phyloP scores from a whole-genome alignment of 2,329 filamentous ascomycete species.

The Simplicillium aogashimaense region DNA sequence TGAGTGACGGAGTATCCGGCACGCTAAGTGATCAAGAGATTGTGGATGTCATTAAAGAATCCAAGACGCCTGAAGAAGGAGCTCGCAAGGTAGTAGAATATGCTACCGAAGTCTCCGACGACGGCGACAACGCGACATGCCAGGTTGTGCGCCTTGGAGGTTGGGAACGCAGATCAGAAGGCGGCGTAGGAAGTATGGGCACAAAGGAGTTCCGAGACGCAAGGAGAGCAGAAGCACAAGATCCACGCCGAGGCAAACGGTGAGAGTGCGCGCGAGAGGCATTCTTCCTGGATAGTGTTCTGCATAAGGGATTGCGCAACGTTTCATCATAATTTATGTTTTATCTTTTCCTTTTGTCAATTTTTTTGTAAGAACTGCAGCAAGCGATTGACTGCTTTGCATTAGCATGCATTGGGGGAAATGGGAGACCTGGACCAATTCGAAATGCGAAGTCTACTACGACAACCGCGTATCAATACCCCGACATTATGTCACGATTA shows the following conservation, averaged over 20 bases:
- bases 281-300: no score
- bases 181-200: slow-evolving; percentile 77
- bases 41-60: slow-evolving; percentile 91
- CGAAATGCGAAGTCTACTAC: no score
- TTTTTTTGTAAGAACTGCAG: no score
- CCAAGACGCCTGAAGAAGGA: slow-evolving; percentile 79
- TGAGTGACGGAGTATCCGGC: slow-evolving; percentile 82
- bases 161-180: slow-evolving; percentile 67
- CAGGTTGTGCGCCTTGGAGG: slow-evolving; percentile 57
- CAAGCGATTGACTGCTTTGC: no score
- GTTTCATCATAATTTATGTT: no score
- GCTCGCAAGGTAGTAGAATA: slow-evolving; percentile 72
- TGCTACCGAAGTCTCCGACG: slow-evolving; percentile 69
- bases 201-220: slow-evolving; percentile 89
- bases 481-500: no score
- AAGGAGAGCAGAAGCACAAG: slow-evolving; percentile 67
- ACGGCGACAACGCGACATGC: slow-evolving; percentile 61
- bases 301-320: no score
- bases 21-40: slow-evolving; percentile 88
- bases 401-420: no score
- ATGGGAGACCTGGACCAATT: no score
- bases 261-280: slow-evolving; percentile 12
- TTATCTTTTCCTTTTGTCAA: no score
- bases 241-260: slow-evolving; percentile 62
- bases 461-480: no score